Conservation (phyloP, 2,329 filamentous ascomycete genomes). For the Diaporthe eres region DNA sequence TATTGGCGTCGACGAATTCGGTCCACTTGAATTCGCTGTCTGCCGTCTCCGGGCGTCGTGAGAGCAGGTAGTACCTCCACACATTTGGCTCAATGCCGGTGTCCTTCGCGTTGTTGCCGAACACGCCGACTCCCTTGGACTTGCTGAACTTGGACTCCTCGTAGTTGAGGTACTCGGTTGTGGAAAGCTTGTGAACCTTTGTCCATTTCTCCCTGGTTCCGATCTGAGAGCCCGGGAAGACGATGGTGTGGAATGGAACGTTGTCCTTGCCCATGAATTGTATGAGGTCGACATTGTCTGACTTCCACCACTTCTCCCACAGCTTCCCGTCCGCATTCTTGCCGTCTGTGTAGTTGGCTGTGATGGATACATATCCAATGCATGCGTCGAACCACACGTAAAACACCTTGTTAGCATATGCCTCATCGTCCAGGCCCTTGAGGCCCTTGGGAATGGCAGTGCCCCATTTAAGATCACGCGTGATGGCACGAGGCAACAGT, state of each 20-base stretch:
- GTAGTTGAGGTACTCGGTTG: constrained; percentile 91
- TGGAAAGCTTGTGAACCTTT: constrained; percentile 88
- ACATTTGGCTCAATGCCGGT: constrained; percentile 86
- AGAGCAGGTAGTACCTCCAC: constrained; percentile 83
- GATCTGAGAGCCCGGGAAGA: constrained; percentile 90
- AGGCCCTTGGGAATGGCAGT: constrained; percentile 67
- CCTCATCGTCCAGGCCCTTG: constrained; percentile 65
- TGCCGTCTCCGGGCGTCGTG: constrained; percentile 78
- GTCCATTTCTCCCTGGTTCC: constrained; percentile 91
- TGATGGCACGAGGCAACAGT: constrained; percentile 88
- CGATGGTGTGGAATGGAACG: constrained; percentile 85
- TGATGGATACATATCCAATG: constrained; percentile 96
- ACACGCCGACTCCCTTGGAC: constrained; percentile 89
- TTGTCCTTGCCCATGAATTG: constrained; percentile 98
- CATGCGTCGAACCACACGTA: constrained; percentile 84
- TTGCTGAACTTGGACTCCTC: constrained; percentile 95
- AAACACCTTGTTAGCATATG: constrained; percentile 78
- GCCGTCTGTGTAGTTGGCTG: constrained; percentile 83
- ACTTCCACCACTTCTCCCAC: constrained; percentile 96
- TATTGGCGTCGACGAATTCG: constrained; percentile 80
- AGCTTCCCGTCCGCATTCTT: constrained; percentile 66
- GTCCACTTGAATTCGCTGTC: constrained; percentile 83
- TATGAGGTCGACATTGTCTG: constrained; percentile 88
- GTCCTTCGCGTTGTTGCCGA: constrained; percentile 89
- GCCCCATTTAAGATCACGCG: constrained; percentile 93